phyloP scores from a whole-genome alignment of 352 stramenopile genomes.

The Globisporangium paroecandrum region DNA sequence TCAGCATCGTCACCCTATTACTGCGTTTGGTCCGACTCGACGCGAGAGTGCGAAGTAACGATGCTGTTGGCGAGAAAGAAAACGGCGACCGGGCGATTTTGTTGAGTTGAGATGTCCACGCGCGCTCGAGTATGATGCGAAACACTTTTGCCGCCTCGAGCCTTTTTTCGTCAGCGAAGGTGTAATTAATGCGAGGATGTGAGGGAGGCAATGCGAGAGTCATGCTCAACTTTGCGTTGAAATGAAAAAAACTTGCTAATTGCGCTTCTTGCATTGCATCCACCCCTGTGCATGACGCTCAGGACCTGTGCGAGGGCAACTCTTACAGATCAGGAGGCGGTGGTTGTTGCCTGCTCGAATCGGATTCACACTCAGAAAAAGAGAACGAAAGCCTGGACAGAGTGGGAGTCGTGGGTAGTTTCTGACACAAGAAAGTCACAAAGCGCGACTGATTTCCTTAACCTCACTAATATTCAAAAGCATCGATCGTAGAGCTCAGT shows the following conservation, averaged over 20 bases:
- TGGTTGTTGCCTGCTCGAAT: background rate
- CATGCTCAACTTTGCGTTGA: background rate
- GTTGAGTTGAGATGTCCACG: background rate
- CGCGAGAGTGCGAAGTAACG: conserved; percentile 3
- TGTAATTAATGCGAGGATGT: background rate
- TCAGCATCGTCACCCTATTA: conserved; percentile 10
- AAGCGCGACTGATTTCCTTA: background rate
- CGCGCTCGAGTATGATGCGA: background rate
- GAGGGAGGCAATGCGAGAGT: background rate
- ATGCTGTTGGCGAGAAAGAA: conserved; percentile 10
- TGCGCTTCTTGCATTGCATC: background rate
- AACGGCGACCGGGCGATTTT: background rate
- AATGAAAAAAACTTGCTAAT: background rate
- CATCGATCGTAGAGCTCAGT: background rate
- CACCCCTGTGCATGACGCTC: background rate
- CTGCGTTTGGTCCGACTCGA: conserved; percentile 11
- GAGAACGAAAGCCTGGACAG: background rate
- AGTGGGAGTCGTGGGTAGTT: background rate
- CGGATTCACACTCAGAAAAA: background rate
- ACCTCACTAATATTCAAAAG: background rate
- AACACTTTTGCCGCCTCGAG: background rate
- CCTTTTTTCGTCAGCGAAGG: background rate
- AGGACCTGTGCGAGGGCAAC: background rate
- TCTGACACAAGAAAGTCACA: background rate
- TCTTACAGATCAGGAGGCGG: background rate